Evolutionary conservation across 495 filamentous ascomycete genomes (phyloP), one percentile per base, ranked within the genome.

Genomic region (Penicillium waksmanii): DNA sequence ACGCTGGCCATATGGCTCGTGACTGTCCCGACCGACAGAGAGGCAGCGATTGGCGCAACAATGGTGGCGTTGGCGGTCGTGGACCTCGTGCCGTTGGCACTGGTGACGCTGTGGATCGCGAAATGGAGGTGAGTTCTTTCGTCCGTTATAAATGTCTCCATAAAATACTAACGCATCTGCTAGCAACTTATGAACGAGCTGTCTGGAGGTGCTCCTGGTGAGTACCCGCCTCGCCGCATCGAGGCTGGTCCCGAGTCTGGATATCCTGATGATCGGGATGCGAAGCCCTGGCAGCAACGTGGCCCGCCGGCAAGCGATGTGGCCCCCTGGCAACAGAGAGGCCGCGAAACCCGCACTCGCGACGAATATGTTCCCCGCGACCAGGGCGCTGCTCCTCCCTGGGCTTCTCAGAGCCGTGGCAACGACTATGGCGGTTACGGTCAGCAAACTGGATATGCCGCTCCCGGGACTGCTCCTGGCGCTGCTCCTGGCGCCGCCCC

Each of bases 161-260:
- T 47, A 7, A 55, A 44, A 43, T 51, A 73, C 73, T 82, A 70
- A 84, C 70, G 56, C 55, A 36, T 17, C 42, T 57, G 55, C 11
- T 66, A 96, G 91, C 89, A 94, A 90, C 91, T 98, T 71, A 96
- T 98, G 92, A 87, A 94, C 85, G 95, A 97, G 83, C 82, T 98
- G 58, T 92, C 89, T 65, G 93, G 92, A 55, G 89, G 87, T 61
- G 81, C 76, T n/a, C 77, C 85, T 51, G 81, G 82, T 40, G 81
- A 84, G 36, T 83, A 87, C 48, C 84, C 84, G 50, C 86, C 89
- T 65, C 89, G 89, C 64, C 90, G 87, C 57, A 96, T 97, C 64
- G 95, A 97, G 82, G 91, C 87, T 46, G 92, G 91, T 21, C 89
- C 92, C 55, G 81, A 79, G 13, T 75, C 82, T 15, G 65, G 75